A percentile compares a stretch with the other conserved stretches of the same genome.
phyloP scores from a whole-genome alignment of 2,329 filamentous ascomycete species.

The Sarocladium kiliense region DNA sequence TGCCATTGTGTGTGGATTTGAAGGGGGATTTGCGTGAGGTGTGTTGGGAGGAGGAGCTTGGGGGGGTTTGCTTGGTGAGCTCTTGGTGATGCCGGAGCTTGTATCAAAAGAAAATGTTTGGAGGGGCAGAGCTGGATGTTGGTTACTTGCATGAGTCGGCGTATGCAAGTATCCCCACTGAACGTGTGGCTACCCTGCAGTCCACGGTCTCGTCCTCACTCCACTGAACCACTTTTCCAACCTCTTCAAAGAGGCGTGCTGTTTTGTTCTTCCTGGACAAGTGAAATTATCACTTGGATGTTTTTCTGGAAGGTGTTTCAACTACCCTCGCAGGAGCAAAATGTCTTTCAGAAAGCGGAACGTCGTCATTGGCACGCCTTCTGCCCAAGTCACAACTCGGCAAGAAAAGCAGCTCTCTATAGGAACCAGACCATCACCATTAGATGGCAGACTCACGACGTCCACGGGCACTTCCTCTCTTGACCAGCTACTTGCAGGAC shows the following conservation, averaged over 20 bases:
- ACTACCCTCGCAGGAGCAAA: too few species aligned
- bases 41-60: background rate
- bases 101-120: slow-evolving; percentile 10
- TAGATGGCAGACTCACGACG: slow-evolving; percentile 82
- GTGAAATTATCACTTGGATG: background rate
- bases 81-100: background rate
- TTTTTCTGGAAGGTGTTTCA: too few species aligned
- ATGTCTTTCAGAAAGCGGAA: slow-evolving; percentile 58
- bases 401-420: slow-evolving; percentile 33
- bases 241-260: background rate
- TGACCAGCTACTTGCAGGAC: slow-evolving; percentile 79
- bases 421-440: slow-evolving; percentile 73
- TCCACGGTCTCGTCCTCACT: too few species aligned
- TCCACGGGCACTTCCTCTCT: slow-evolving; percentile 87
- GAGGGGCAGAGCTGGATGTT: slow-evolving; percentile 1
- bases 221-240: slow-evolving; percentile 1
- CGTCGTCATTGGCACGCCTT: slow-evolving; percentile 37
- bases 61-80: background rate
- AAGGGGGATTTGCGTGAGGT: background rate
- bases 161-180: background rate
- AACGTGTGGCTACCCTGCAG: slow-evolving; percentile 1
- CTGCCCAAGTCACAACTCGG: slow-evolving; percentile 14
- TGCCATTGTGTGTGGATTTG: slow-evolving; percentile 28
- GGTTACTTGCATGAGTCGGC: slow-evolving; percentile 11
- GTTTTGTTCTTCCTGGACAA: background rate